Evolutionary conservation across 805 yeast genomes (phyloP).

Genomic region (Cyberlindnera euphorbiae): DNA sequence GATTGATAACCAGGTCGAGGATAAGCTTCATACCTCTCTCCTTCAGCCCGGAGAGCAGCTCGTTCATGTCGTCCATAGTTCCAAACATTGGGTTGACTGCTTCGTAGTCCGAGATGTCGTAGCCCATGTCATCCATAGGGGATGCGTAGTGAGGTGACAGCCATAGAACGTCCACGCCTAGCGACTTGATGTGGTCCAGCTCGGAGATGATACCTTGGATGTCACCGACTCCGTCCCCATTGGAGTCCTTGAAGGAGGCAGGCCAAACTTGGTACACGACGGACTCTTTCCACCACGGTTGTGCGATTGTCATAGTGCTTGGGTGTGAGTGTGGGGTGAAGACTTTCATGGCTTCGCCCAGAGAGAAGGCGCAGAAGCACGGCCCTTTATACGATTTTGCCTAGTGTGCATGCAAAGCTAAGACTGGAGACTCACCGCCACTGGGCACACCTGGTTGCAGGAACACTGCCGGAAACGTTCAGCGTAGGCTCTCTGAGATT

Average conservation of each 20-base stretch:
- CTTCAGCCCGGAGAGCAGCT: constrained; percentile 42
- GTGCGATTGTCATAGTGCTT: constrained; percentile 2
- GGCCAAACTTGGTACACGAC: constrained; percentile 57
- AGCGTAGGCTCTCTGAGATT: too few species aligned
- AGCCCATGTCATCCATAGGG: constrained; percentile 61
- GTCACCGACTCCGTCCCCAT: constrained; percentile 58
- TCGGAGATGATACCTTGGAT: constrained; percentile 48
- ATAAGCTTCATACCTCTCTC: constrained; percentile 46
- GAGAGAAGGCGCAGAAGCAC: not conserved
- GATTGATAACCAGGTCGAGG: constrained; percentile 55
- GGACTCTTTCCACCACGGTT: constrained; percentile 52
- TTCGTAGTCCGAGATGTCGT: constrained; percentile 53
- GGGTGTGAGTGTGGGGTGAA: too few species aligned
- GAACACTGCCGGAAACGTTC: too few species aligned
- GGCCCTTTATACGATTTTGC: not conserved
- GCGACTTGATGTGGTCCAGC: constrained; percentile 44
- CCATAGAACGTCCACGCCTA: constrained; percentile 53
- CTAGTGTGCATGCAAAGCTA: too few species aligned
- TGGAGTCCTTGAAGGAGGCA: constrained; percentile 54
- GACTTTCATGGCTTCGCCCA: too few species aligned
- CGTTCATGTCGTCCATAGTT: constrained; percentile 46
- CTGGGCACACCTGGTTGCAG: too few species aligned
- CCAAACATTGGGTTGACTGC: constrained; percentile 49
- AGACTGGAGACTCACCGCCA: too few species aligned
- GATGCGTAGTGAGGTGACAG: constrained; percentile 53